Percentiles rank a stretch among this genome's conserved stretches.
These are phyloP conservation scores for Mimosa pudica DNA, from an alignment of 306 rosid species.

Conservation along the genomic window DNA sequence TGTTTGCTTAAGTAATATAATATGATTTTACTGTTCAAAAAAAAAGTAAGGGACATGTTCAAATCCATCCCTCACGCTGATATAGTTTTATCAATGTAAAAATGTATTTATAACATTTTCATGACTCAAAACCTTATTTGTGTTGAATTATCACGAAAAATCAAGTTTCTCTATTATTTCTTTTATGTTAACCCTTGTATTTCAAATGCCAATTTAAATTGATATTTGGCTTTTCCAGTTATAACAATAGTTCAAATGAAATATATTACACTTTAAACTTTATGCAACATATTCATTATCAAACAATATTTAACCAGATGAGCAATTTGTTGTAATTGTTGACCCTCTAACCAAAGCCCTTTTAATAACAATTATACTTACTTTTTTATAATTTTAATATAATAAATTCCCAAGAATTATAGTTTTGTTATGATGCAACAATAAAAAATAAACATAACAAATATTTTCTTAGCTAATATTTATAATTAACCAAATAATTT, in stretches of 20 bases:
- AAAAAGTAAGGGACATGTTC: not conserved
- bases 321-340: too few relatives aligned
- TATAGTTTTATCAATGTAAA: not conserved
- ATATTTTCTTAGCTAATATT: not conserved
- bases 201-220: not conserved
- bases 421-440: not conserved
- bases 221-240: not conserved
- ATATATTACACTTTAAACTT: not conserved
- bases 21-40: too few relatives aligned
- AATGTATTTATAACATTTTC: not conserved
- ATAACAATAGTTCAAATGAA: not conserved
- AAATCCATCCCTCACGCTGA: constrained; percentile 4
- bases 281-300: not conserved
- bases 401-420: not conserved
- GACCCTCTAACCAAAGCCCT: not conserved
- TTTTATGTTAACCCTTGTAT: not conserved
- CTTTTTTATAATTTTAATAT: not conserved
- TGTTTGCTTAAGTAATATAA: too few relatives aligned
- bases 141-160: not conserved
- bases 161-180: not conserved
- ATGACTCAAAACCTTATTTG: not conserved
- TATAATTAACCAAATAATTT: too few relatives aligned
- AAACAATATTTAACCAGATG: too few relatives aligned
- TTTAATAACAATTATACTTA: not conserved
- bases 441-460: not conserved